Evolutionary conservation across 176 grass and related monocot species (phyloP).

Genomic region (Ensete glaucum): DNA sequence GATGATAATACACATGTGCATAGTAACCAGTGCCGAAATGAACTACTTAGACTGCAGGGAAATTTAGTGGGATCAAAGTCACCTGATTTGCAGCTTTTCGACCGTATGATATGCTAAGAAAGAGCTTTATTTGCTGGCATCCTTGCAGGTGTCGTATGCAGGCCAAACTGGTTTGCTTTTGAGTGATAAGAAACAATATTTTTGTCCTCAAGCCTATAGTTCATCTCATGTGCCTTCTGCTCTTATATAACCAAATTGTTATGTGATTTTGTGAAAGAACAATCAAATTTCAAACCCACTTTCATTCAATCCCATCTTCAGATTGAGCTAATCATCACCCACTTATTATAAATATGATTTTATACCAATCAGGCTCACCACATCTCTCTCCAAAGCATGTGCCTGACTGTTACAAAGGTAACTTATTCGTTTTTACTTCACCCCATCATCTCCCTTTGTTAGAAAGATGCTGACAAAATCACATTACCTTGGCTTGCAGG

Average conservation of each 20-base stretch:
- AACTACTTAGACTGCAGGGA: slow-evolving; percentile 40
- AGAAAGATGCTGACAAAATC: too few species aligned
- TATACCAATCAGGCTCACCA: too few species aligned
- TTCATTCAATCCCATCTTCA: background rate
- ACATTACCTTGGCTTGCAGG: too few species aligned
- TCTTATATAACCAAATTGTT: background rate
- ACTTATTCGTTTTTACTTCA: too few species aligned
- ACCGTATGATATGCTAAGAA: background rate
- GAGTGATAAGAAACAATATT: background rate
- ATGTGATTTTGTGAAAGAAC: background rate
- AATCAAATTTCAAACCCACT: background rate
- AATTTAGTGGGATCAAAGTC: slow-evolving; percentile 30
- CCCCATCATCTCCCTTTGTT: too few species aligned
- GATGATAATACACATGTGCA: slow-evolving; percentile 40
- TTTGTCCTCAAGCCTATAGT: background rate
- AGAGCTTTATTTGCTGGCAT: background rate
- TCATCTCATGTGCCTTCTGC: background rate
- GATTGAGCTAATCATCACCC: background rate
- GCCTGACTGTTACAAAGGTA: too few species aligned
- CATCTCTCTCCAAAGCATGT: too few species aligned
- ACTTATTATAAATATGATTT: background rate
- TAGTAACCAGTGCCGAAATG: slow-evolving; percentile 29
- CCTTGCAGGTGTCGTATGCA: background rate
- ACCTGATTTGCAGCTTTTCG: background rate
- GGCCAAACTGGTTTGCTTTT: background rate